Evolutionary conservation across 2,329 filamentous ascomycete species (phyloP).

Genomic region (Verticillium isaacii): DNA sequence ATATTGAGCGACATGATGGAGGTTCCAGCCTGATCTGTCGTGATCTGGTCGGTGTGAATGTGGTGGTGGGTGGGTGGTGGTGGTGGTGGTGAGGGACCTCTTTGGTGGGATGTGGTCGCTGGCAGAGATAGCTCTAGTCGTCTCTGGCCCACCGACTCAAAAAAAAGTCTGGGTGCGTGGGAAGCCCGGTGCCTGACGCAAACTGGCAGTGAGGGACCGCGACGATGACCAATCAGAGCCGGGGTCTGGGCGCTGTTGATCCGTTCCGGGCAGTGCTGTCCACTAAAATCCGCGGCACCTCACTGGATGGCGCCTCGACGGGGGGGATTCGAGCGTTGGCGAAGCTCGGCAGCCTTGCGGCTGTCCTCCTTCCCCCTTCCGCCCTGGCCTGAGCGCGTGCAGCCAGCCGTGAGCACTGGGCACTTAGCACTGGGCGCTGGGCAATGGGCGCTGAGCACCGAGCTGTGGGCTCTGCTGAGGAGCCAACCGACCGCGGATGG

Average conservation of each 20-base stretch:
- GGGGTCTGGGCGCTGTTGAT: slow-evolving; percentile 8
- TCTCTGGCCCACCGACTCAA: slow-evolving; percentile 4
- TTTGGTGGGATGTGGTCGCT: slow-evolving; percentile 3
- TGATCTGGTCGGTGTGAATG: slow-evolving; percentile 2
- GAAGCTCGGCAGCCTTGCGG: not conserved
- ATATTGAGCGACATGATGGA: slow-evolving; percentile 87
- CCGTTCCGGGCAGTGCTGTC: slow-evolving; percentile 9
- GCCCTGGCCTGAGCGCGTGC: too few relatives aligned
- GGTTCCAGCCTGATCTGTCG: slow-evolving; percentile 5
- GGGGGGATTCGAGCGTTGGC: not conserved
- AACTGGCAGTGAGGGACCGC: not conserved
- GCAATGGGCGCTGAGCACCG: too few relatives aligned
- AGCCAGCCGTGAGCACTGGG: too few relatives aligned
- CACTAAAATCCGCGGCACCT: not conserved
- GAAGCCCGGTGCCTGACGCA: not conserved
- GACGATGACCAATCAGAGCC: slow-evolving; percentile 10
- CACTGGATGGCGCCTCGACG: not conserved
- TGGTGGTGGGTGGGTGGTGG: not conserved
- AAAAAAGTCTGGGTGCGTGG: slow-evolving; percentile 14
- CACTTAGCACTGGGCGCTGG: too few relatives aligned
- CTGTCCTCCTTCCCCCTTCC: not conserved
- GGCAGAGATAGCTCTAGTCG: slow-evolving; percentile 8
- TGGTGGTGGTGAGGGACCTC: slow-evolving; percentile 1
- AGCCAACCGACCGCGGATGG: too few relatives aligned
- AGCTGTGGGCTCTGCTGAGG: too few relatives aligned